Evolutionary conservation across 2,329 filamentous ascomycete species (phyloP).

Genomic region (Nothophaeocryptopus gaeumannii): DNA sequence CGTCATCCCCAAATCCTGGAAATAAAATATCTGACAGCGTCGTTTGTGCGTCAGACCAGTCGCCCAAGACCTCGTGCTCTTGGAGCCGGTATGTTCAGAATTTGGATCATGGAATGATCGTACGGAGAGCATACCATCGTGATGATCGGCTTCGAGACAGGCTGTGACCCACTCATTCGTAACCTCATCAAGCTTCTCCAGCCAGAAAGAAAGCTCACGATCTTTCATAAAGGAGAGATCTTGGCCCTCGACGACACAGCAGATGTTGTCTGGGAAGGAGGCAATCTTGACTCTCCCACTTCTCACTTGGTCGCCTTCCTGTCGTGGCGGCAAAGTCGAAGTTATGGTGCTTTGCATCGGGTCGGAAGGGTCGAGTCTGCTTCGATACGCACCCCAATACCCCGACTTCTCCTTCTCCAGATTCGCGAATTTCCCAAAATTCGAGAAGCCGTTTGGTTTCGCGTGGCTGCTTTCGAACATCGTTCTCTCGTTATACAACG

Average conservation of each 20-base stretch:
- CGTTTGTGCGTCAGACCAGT: slow-evolving; percentile 4
- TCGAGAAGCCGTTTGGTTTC: background rate
- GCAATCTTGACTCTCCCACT: background rate
- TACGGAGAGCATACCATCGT: background rate
- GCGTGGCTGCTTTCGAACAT: background rate
- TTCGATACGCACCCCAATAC: slow-evolving; percentile 7
- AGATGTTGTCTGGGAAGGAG: background rate
- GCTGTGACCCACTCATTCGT: slow-evolving; percentile 5
- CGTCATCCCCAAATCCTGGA: slow-evolving; percentile 4
- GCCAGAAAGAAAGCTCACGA: background rate
- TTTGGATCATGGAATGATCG: background rate
- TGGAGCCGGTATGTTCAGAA: background rate
- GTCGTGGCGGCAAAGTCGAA: background rate
- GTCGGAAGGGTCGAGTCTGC: background rate
- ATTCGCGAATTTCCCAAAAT: background rate
- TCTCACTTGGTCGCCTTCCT: background rate
- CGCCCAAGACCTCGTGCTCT: background rate
- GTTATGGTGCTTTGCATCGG: background rate
- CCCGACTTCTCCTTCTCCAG: slow-evolving; percentile 1
- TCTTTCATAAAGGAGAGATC: slow-evolving; percentile 1
- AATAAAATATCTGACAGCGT: slow-evolving; percentile 5
- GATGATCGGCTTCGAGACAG: background rate
- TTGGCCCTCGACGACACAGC: background rate
- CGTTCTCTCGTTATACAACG: background rate
- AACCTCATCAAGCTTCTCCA: slow-evolving; percentile 4